Evolutionary conservation across 2,329 filamentous ascomycete genomes (phyloP), one percentile per base, ranked within the genome.

Genomic region (Sclerotinia sclerotiorum): DNA sequence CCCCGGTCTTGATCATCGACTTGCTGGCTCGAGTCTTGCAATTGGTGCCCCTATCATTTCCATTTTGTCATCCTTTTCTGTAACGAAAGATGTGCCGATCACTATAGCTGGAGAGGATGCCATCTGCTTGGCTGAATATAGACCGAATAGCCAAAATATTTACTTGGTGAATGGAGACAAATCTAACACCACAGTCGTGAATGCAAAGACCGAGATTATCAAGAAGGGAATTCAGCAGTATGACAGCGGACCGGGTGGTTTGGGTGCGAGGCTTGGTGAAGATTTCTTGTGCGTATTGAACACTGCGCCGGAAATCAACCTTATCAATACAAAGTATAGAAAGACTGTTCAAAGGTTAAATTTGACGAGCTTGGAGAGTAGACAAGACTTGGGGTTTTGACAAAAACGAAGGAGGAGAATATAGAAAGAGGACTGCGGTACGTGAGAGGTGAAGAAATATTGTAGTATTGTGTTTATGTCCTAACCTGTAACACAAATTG

Each of bases 71-170:
- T 46, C 29, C 4, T 65, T 66, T 51, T 13, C 69, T 32, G 54
- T 54, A 8, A 65, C 68, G 1, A 19, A 52, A 19, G 65, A 64
- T 24, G 51, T 68, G n/a, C 56, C 69, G 5, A 42, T 63, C 10
- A 35, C 42, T 42, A 48, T 74, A 15, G 11, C 68, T 24, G 60
- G 52, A 54, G 42, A 72, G 62, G 15, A 1, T 0, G 70, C 71
- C 7, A 69, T 69, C n/a, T 74, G 69, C 51, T 73, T 72, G 72
- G 63, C 68, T 15, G 65, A 60, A 35, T 74, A 69, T 54, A 68
- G 68, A 5, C 21, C 17, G 7, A 65, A 69, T 42, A 70, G 57
- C 54, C 54, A 69, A 51, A 65, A 60, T 1, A 35, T 71, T 15
- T 71, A 61, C 21, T 19, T 70, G 19, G 64, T 72, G 35, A 69